Base-by-base conservation (phyloP, 371 early-diverging fungal genomes). In the Haplosporangium sp. region DNA sequence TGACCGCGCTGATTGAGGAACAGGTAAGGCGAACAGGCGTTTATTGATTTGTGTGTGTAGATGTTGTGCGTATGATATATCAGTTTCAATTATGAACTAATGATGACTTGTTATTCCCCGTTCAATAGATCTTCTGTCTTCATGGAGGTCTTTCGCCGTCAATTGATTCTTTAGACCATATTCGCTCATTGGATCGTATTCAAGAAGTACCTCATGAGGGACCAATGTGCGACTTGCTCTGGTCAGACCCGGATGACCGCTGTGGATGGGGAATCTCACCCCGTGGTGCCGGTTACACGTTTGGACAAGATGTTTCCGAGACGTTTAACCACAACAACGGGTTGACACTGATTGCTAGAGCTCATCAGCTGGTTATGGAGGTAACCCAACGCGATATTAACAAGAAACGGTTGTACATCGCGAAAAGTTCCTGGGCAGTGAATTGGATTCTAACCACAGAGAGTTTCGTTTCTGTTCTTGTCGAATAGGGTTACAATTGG, bases 181-280 rank as follows among this genome's bases (percentile, higher is more conserved):
- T 99, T 73, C 92, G 98, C 58, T 87, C 95, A 6, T 88, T 99
- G 65, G 98, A 99, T 84, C 93, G 99, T 65, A 92, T 96, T 69
- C 97, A 98, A 81, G 99, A 99, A 84, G 95, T 99, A 45, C 99
- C 99, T 42, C 99, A 99, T 75, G 97, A 98, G 80, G 99, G 99
- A 12, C 96, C 97, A n/a, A 96, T 98, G 93, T 97, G 97, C 80
- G 96, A 96, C 83, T 83, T 98, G 70, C 89, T 96, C 77, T 97
- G 96, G 95, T 95, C 95, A 18, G 94, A 95, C 73, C 94, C 95
- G 23, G 99, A 99, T 75, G 98, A 98, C 81, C 94, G 95, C 51
- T 92, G 93, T 81, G 99, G 99, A 47, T 99, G 99, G 99, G 98
- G 99, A 29, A 95, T 98, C 62, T 96, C 97, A 60, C 99, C 99